Evolutionary conservation across 192 early-diverging fungal genomes (phyloP).

Genomic region (Dissophora ornata): DNA sequence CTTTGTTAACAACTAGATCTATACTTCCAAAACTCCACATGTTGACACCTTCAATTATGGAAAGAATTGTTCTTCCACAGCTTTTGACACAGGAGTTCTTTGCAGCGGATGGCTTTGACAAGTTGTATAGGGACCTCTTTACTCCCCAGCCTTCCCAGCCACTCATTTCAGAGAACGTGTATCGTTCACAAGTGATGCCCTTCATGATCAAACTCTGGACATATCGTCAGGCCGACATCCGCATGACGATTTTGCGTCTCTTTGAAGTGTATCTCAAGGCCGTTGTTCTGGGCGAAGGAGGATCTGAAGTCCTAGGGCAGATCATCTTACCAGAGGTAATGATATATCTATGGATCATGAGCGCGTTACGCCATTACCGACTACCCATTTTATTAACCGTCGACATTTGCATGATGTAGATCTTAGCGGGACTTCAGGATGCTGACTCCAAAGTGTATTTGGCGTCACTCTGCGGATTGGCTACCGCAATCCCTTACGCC

Average conservation of each 20-base stretch:
- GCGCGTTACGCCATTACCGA: too few relatives aligned
- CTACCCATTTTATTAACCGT: not conserved
- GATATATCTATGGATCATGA: too few relatives aligned
- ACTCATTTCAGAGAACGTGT: conserved; percentile 32
- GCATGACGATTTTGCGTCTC: conserved; percentile 46
- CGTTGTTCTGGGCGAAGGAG: conserved; percentile 48
- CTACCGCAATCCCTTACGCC: conserved; percentile 42
- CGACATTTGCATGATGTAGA: not conserved
- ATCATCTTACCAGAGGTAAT: conserved; percentile 51
- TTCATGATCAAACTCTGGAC: conserved; percentile 54
- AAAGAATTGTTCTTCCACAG: conserved; percentile 48
- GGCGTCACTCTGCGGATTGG: conserved; percentile 47
- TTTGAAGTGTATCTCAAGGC: conserved; percentile 53
- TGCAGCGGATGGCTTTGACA: conserved; percentile 50
- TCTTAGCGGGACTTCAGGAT: conserved; percentile 52
- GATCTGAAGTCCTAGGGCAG: conserved; percentile 44
- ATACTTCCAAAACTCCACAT: conserved; percentile 43
- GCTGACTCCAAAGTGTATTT: conserved; percentile 40
- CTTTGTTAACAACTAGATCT: not conserved
- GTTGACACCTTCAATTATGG: conserved; percentile 42
- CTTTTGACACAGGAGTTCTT: conserved; percentile 53
- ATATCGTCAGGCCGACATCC: conserved; percentile 48
- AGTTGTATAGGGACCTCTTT: conserved; percentile 40
- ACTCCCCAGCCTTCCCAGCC: conserved; percentile 47
- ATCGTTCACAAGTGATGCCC: conserved; percentile 34